Conservation (phyloP, 2,329 filamentous ascomycete genomes). For the Colletotrichum sp. region DNA sequence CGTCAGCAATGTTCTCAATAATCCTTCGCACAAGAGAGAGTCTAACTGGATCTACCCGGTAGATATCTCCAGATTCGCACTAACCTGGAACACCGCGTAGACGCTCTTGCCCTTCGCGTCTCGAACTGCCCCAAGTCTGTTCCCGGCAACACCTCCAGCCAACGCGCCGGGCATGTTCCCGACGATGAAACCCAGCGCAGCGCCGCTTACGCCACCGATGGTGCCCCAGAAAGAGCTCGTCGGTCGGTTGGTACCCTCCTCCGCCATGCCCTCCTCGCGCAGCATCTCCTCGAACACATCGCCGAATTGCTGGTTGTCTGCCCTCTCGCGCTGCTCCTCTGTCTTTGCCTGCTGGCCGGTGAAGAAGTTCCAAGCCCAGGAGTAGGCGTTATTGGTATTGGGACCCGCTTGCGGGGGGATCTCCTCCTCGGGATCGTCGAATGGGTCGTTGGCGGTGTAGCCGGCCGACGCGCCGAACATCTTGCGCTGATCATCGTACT, state of each 20-base stretch:
- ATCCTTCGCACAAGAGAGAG: background rate
- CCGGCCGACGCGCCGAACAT: slow-evolving; percentile 56
- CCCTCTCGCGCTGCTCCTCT: slow-evolving; percentile 51
- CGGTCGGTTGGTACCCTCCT: slow-evolving; percentile 62
- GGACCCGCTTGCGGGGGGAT: slow-evolving; percentile 28
- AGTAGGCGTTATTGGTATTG: slow-evolving; percentile 59
- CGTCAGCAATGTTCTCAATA: background rate
- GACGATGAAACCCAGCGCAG: slow-evolving; percentile 91
- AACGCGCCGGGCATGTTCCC: slow-evolving; percentile 89
- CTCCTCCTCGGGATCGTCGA: slow-evolving; percentile 35
- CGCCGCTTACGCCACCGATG: slow-evolving; percentile 84
- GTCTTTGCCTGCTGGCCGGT: slow-evolving; percentile 44
- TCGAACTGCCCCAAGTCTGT: slow-evolving; percentile 85
- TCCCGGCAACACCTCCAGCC: slow-evolving; percentile 91
- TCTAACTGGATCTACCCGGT: slow-evolving; percentile 6
- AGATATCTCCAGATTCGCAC: slow-evolving; percentile 24
- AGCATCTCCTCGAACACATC: slow-evolving; percentile 91
- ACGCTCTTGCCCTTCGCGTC: slow-evolving; percentile 96
- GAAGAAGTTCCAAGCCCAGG: slow-evolving; percentile 78
- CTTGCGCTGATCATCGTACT: slow-evolving; percentile 80
- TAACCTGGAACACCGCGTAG: slow-evolving; percentile 80
- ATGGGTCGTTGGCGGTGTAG: slow-evolving; percentile 32
- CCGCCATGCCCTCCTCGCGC: slow-evolving; percentile 82
- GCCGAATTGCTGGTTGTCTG: slow-evolving; percentile 84
- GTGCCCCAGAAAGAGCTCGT: slow-evolving; percentile 86